Conservation (phyloP, 192 early-diverging fungal species). For the Oehlia diaphana region DNA sequence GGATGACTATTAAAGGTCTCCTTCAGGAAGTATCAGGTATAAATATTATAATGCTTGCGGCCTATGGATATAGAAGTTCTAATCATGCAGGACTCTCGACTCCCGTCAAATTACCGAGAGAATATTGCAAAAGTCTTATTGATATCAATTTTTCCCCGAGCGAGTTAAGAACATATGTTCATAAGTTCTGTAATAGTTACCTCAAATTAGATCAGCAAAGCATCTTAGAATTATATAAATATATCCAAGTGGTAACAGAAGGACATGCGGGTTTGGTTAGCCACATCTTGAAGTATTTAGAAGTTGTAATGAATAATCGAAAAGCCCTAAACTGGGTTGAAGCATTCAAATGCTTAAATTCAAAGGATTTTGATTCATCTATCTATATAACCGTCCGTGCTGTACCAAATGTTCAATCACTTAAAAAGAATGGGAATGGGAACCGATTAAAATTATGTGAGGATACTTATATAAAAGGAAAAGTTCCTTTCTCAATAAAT, state of each 20-base stretch:
- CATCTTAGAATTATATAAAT: neutral
- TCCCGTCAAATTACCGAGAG: neutral
- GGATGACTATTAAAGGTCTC: neutral
- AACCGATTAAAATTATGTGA: neutral
- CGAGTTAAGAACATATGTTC: neutral
- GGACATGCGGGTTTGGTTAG: too few relatives aligned
- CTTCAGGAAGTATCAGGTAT: neutral
- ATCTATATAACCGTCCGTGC: neutral
- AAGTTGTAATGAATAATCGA: neutral
- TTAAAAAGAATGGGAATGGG: too few relatives aligned
- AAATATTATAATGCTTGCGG: constrained; percentile 15
- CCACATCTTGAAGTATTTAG: neutral
- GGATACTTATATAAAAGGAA: constrained; percentile 4
- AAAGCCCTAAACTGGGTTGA: neutral
- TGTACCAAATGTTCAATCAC: neutral
- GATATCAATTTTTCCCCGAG: neutral
- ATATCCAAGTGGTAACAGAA: neutral
- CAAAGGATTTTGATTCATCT: neutral
- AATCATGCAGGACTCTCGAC: neutral
- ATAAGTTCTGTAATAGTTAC: neutral
- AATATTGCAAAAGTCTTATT: constrained; percentile 1
- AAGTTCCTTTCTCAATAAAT: neutral
- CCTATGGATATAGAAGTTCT: neutral
- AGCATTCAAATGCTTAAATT: neutral
- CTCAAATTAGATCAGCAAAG: neutral